Conservation (phyloP, 768 basidiomycete species). For the Neoboletus magnificus region DNA sequence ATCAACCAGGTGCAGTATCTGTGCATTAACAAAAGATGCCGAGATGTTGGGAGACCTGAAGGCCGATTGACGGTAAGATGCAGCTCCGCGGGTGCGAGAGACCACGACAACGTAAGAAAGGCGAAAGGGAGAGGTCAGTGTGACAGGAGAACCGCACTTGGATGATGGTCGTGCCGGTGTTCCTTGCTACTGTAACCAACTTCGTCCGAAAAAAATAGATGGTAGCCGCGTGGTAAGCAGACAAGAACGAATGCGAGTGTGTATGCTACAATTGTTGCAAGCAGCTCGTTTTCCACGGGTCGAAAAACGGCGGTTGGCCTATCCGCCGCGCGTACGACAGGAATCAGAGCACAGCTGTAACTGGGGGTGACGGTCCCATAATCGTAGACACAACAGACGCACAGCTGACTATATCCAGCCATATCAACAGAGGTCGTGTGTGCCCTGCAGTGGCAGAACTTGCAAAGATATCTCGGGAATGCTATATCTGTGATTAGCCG, state of each 20-base stretch:
- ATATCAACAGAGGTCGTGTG: not conserved
- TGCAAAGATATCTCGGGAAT: not conserved
- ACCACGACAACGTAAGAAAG: not conserved
- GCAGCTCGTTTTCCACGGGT: not conserved
- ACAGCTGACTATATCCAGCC: not conserved
- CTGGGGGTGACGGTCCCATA: not conserved
- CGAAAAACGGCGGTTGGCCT: not conserved
- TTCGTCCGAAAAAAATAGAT: not conserved
- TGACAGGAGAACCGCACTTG: not conserved
- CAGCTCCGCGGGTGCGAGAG: conserved; percentile 1
- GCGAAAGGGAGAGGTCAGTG: not conserved
- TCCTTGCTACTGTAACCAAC: not conserved
- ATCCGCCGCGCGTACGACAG: not conserved
- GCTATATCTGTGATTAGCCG: not conserved
- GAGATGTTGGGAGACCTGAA: not conserved
- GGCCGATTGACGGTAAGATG: not conserved
- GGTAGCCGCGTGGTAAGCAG: not conserved
- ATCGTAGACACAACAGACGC: not conserved
- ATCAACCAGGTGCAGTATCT: conserved; percentile 1
- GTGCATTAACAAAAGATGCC: conserved; percentile 4
- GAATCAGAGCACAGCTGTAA: not conserved
- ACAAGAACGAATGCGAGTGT: not conserved
- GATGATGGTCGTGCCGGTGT: not conserved
- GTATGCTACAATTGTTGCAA: not conserved
- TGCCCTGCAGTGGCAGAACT: conserved; percentile 2